Base-by-base conservation (phyloP, 2,329 filamentous ascomycete species). In the Microdochium trichocladiopsis region DNA sequence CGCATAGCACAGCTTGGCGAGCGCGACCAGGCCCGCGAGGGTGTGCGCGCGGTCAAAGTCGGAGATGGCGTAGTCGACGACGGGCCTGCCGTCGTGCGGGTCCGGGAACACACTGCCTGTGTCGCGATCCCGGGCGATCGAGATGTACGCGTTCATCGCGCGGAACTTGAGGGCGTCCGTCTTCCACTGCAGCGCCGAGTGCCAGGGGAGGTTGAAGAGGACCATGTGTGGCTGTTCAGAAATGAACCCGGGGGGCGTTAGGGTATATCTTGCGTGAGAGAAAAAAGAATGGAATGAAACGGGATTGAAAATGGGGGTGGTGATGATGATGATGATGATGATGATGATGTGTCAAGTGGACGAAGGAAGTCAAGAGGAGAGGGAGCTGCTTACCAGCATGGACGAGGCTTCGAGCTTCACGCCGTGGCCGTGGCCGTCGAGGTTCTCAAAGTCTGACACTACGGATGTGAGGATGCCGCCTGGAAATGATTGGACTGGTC, bases 381-480 rank as follows among this genome's bases (percentile, higher is more conserved):
- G 3, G 14, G 31, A 18, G 41, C 11, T 22, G 64, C 76, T 61
- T 63, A 80, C 77, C 52, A 83, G 58, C 87, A 94, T 92, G 61
- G 80, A 80, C 1, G 82, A 82, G 10, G 84, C 76, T 73, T 96
- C 91, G 25, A 96, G 74, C 67, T 95, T 95, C 49, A 79, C 77
- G 37, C 93, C 93, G 61, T 96, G 90, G 53, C 90, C 90, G 43
- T 84, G 76, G 5, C 82, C 81, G 65, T 96, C 90, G 0, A 92
- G 75, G 59, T 96, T 87, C 57, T 95, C 88, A 59, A 92, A 90
- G 51, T 88, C 83, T 45, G 78, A 82, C 57, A 89, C 86, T 18
- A 92, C 84, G 3, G 83, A 80, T 0, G 92, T 96, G 53, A 96
- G 80, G 59, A 92, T 92, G 2, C 84, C 79, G 16, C 90, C 87